These are phyloP conservation scores for Mychonastes homosphaera DNA, from an alignment of 139 green algal species.

Conservation along the genomic window DNA sequence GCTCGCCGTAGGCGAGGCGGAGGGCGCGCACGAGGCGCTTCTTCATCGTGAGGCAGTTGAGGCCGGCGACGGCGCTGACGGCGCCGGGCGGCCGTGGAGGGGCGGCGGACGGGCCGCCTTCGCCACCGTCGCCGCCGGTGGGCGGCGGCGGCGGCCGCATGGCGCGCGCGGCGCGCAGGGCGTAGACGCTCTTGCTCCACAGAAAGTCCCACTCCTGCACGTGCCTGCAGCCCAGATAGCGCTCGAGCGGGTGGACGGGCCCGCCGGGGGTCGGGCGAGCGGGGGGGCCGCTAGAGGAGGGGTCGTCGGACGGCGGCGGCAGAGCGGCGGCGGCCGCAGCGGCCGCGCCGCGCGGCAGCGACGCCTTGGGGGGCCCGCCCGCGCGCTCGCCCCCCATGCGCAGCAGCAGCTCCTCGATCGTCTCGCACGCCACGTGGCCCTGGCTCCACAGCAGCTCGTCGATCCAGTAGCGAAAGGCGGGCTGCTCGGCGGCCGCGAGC, in stretches of 20 bases:
- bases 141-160: no score
- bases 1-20: slow-evolving; percentile 5
- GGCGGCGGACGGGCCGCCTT: slow-evolving; percentile 7
- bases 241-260: no score
- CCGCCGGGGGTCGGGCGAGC: no score
- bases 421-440: slow-evolving; percentile 22
- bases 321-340: neutral
- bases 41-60: slow-evolving; percentile 52
- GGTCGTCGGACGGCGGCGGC: no score
- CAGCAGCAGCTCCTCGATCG: slow-evolving; percentile 28
- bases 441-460: slow-evolving; percentile 37
- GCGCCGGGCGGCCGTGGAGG: no score
- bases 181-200: slow-evolving; percentile 45
- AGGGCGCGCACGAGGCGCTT: slow-evolving; percentile 41
- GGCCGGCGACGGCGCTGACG: slow-evolving; percentile 34
- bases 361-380: slow-evolving; percentile 20
- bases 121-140: no score
- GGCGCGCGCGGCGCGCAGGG: slow-evolving; percentile 27
- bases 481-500: neutral
- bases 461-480: slow-evolving; percentile 14
- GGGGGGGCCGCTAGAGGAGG: neutral
- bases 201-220: slow-evolving; percentile 37
- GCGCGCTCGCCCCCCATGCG: slow-evolving; percentile 17
- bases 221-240: slow-evolving; percentile 19
- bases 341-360: neutral